These are phyloP conservation scores for Clarireedia paspali DNA, from an alignment of 2,329 filamentous ascomycete species.

Conservation along the genomic window DNA sequence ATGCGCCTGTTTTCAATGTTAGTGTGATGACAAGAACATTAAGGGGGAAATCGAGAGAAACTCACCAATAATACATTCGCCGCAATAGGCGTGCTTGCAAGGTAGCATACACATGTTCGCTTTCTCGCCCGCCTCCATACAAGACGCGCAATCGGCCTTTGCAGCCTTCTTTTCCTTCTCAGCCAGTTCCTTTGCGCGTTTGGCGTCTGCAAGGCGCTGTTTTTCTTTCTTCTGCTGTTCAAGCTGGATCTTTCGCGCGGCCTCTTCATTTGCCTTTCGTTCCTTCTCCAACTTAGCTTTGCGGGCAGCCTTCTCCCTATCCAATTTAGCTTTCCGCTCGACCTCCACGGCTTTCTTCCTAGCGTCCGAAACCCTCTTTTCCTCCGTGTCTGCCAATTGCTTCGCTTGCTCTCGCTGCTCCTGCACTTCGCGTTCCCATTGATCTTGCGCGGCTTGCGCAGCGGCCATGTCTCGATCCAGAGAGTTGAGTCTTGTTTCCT, in stretches of 20 bases:
- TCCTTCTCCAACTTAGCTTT: background rate
- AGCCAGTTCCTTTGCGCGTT: background rate
- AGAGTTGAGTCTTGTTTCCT: background rate
- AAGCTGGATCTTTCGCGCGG: background rate
- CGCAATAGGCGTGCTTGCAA: constrained; percentile 19
- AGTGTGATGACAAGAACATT: background rate
- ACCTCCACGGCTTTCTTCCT: background rate
- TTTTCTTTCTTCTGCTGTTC: background rate
- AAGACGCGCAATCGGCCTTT: constrained; percentile 16
- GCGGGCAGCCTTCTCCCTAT: background rate
- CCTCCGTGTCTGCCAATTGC: background rate
- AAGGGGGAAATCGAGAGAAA: background rate
- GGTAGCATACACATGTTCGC: constrained; percentile 11
- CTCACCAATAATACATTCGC: constrained; percentile 16
- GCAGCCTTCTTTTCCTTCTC: constrained; percentile 4
- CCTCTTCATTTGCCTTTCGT: background rate
- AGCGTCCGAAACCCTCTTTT: background rate
- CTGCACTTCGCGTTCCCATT: constrained; percentile 2
- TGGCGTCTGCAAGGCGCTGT: background rate
- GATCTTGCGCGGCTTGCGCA: constrained; percentile 5
- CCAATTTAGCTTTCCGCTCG: background rate
- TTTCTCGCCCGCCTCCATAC: constrained; percentile 14
- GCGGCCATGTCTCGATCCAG: constrained; percentile 1
- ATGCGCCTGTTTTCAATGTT: constrained; percentile 11
- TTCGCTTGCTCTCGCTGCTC: background rate